Base-by-base conservation (phyloP, 768 basidiomycete genomes). In the Boletus bicolor region DNA sequence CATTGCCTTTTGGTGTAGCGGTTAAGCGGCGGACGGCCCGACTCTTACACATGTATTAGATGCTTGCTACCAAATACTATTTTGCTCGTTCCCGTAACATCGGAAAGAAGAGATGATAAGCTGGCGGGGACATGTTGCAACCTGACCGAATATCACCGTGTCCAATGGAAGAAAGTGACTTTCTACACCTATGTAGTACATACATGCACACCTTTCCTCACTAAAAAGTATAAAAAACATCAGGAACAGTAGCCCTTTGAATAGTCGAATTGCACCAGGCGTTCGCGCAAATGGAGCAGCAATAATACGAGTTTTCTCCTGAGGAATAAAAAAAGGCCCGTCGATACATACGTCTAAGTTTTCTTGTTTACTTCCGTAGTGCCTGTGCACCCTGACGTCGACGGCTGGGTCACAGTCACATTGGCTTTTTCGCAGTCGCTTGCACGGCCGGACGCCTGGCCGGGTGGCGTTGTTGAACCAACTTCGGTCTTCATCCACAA, bases 381-480 rank as follows among this genome's bases (percentile, higher is more conserved):
- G 7, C 34, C 24, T 19, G 32, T 49, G 32, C 42, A 44, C n/a
- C 39, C 17, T 12, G 38, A 45, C 15, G 44, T 32, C 11, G 46
- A 49, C 12, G 46, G 37, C 14, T 35, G 32, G 8, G 11, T 56
- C 12, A 30, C 35, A 2, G 11, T 56, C 12, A 30, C 35, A 2
- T 42, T 4, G 7, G 34, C 54, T 28, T 61, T 61, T 45, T 60
- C 54, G 19, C 50, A 49, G 17, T 56, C 59, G 1, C 12, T 37
- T 21, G 43, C 28, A 8, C 12, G 17, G 19, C 21, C 5, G 15
- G 47, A 47, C 8, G 11, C 17, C 28, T 17, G 42, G 34, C 11
- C 17, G 4, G 21, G 28, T 8, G 11, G 1, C 21, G 21, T 28
- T 7, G 34, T 10, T 12, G 39, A 42, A 10, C 35, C 30, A 28